Conservation (phyloP, 768 basidiomycete species). For the Heimioporus sp. region DNA sequence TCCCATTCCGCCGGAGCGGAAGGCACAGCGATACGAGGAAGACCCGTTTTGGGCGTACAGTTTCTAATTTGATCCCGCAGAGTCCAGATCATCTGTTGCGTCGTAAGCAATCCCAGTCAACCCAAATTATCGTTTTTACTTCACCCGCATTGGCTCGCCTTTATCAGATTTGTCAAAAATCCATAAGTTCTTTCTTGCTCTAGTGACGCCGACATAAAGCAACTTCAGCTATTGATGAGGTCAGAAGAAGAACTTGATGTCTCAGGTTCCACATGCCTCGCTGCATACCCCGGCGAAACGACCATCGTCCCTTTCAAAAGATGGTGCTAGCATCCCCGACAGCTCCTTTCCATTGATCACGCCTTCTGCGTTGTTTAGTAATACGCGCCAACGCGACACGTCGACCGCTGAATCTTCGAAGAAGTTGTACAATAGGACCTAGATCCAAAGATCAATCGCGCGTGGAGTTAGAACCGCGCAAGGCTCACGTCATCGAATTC, state of each 20-base stretch:
- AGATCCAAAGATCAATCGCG: neutral
- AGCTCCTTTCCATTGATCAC: slow-evolving; percentile 10
- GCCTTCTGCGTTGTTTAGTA: slow-evolving; percentile 43
- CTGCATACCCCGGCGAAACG: slow-evolving; percentile 55
- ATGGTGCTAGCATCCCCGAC: slow-evolving; percentile 34
- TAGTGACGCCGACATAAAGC: slow-evolving; percentile 69
- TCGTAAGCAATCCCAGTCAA: neutral
- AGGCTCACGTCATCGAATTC: slow-evolving; percentile 21
- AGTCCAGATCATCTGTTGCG: slow-evolving; percentile 50
- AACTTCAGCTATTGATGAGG: slow-evolving; percentile 49
- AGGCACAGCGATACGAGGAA: slow-evolving; percentile 52
- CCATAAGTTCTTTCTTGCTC: slow-evolving; percentile 70
- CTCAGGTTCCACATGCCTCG: slow-evolving; percentile 41
- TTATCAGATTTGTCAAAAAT: slow-evolving; percentile 61
- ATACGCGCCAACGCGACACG: slow-evolving; percentile 55
- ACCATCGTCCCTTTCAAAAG: slow-evolving; percentile 42
- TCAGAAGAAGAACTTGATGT: neutral
- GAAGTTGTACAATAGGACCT: slow-evolving; percentile 77
- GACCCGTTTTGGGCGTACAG: slow-evolving; percentile 45
- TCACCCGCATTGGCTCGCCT: slow-evolving; percentile 56
- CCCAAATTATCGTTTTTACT: neutral
- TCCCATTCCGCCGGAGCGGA: slow-evolving; percentile 52
- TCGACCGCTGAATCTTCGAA: slow-evolving; percentile 61
- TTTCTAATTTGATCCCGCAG: slow-evolving; percentile 44
- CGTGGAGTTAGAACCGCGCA: neutral